phyloP scores from a whole-genome alignment of 176 grass and related monocot species.

The Cenchrus fungigraminus region DNA sequence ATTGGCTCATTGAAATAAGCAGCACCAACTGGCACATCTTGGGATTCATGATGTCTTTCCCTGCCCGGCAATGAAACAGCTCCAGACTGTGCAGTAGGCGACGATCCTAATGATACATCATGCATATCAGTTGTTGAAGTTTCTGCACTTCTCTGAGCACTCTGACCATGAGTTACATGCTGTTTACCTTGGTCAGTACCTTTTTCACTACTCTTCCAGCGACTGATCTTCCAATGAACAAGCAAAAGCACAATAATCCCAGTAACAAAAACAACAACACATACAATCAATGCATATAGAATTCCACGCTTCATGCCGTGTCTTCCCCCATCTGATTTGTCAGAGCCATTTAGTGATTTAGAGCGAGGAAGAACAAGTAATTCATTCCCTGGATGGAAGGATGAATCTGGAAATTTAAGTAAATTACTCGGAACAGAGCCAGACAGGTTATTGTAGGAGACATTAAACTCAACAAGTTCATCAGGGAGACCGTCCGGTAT shows the following conservation, averaged over 20 bases:
- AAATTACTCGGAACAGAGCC: conserved; percentile 77
- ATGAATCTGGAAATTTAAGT: conserved; percentile 85
- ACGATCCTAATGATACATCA: conserved; percentile 52
- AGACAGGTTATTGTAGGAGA: conserved; percentile 82
- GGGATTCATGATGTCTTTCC: conserved; percentile 42
- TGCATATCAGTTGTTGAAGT: conserved; percentile 37
- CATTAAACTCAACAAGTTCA: conserved; percentile 64
- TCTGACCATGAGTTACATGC: conserved; percentile 36
- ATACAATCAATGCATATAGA: conserved; percentile 64
- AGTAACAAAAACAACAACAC: conserved; percentile 62
- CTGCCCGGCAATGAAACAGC: conserved; percentile 25
- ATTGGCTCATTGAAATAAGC: conserved; percentile 36
- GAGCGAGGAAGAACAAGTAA: conserved; percentile 65
- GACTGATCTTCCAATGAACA: conserved; percentile 68
- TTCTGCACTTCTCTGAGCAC: conserved; percentile 49
- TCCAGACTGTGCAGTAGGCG: conserved; percentile 39
- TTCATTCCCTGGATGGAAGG: conserved; percentile 92
- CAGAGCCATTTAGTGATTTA: conserved; percentile 40
- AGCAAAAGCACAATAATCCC: conserved; percentile 76
- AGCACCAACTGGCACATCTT: conserved; percentile 18
- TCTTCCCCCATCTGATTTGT: conserved; percentile 33
- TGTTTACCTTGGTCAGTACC: conserved; percentile 37
- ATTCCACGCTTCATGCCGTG: conserved; percentile 66
- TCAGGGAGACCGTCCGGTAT: conserved; percentile 83
- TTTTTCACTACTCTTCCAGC: conserved; percentile 54